A percentile compares a stretch with the other conserved stretches of the same genome.
Conservation (phyloP, 2,329 filamentous ascomycete species). For the Penicillium crustosum region DNA sequence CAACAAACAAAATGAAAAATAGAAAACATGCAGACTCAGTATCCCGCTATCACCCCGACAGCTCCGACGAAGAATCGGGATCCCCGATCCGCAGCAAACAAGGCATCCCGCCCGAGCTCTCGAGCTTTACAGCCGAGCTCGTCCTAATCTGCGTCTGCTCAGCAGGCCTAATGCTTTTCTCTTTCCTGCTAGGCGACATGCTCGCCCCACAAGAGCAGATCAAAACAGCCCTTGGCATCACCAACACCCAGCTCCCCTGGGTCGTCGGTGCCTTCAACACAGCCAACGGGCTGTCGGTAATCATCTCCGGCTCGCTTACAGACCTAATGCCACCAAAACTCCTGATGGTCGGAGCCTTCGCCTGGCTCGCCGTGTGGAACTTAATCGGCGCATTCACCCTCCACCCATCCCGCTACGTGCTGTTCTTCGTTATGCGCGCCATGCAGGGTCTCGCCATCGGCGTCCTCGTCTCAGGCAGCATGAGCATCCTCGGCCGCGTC, state of each 20-base stretch:
- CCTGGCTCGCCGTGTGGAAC: conserved; percentile 47
- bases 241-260: conserved; percentile 45
- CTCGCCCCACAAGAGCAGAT: conserved; percentile 42
- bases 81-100: conserved; percentile 27
- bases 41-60: conserved; percentile 10
- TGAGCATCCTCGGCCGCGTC: conserved; percentile 50
- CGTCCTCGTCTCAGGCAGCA: conserved; percentile 49
- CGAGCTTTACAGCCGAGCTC: conserved; percentile 42
- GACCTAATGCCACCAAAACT: conserved; percentile 44
- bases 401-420: conserved; percentile 34
- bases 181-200: conserved; percentile 45
- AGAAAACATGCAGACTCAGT: conserved; percentile 16
- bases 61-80: conserved; percentile 21
- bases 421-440: conserved; percentile 42
- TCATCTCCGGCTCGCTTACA: conserved; percentile 39
- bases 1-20: conserved; percentile 18
- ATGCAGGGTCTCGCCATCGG: conserved; percentile 52
- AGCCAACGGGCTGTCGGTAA: conserved; percentile 46
- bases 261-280: conserved; percentile 45
- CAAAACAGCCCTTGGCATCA: conserved; percentile 40
- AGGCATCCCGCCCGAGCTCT: conserved; percentile 42
- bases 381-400: conserved; percentile 39
- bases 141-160: conserved; percentile 46
- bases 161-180: conserved; percentile 46
- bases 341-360: conserved; percentile 46